These are phyloP conservation scores for Lophium mytilinum DNA, from an alignment of 495 filamentous ascomycete species.

Conservation along the genomic window DNA sequence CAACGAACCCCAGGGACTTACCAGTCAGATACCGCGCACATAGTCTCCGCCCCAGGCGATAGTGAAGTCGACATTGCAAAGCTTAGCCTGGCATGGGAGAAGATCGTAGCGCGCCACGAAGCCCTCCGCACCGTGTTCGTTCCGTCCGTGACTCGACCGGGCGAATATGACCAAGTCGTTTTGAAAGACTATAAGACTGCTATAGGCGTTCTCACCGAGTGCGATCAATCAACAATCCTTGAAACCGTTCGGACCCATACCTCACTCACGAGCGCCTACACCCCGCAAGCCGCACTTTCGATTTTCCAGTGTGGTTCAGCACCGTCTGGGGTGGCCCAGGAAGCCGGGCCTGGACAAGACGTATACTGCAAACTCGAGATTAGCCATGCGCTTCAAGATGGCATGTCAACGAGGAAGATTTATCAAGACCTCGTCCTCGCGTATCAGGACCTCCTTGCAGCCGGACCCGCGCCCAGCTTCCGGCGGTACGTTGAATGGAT, in stretches of 20 bases:
- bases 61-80: slow-evolving; percentile 32
- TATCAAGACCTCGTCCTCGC: slow-evolving; percentile 40
- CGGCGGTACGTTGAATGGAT: slow-evolving; percentile 46
- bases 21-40: slow-evolving; percentile 42
- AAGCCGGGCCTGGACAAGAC: too few relatives aligned
- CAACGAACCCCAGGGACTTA: slow-evolving; percentile 41
- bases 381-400: slow-evolving; percentile 48
- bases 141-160: slow-evolving; percentile 40
- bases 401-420: slow-evolving; percentile 41
- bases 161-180: slow-evolving; percentile 46
- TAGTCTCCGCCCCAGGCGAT: slow-evolving; percentile 29
- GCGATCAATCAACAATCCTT: slow-evolving; percentile 29
- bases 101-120: slow-evolving; percentile 45
- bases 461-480: slow-evolving; percentile 39
- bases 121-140: slow-evolving; percentile 49
- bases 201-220: slow-evolving; percentile 32
- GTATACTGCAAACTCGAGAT: slow-evolving; percentile 47
- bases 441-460: slow-evolving; percentile 37
- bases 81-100: slow-evolving; percentile 44
- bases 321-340: too few relatives aligned
- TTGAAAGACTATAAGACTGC: slow-evolving; percentile 29
- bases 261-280: slow-evolving; percentile 31
- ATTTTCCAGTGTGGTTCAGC: slow-evolving; percentile 37
- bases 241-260: slow-evolving; percentile 19
- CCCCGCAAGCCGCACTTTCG: slow-evolving; percentile 38